Conservation (phyloP, 2,329 filamentous ascomycete genomes). For the Chrysosphaeria jannelii region DNA sequence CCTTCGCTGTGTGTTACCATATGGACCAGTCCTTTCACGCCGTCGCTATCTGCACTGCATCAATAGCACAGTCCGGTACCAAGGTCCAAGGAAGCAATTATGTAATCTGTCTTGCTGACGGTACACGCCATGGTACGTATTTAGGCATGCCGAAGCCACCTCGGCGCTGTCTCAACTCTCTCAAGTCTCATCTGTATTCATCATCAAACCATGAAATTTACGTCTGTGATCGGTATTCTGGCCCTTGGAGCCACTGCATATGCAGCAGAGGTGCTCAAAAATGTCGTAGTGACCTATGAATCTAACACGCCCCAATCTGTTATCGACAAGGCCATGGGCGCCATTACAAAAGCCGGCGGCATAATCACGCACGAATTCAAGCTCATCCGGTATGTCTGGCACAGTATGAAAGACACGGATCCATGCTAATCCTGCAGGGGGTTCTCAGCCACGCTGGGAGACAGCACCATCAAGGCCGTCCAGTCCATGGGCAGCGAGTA, state of each 20-base stretch:
- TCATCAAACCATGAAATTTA: constrained; percentile 31
- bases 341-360: constrained; percentile 38
- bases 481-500: constrained; percentile 27
- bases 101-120: no score
- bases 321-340: constrained; percentile 38
- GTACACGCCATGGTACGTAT: no score
- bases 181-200: no score
- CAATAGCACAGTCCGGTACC: no score
- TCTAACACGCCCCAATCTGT: constrained; percentile 34
- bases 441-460: constrained; percentile 45
- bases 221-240: constrained; percentile 18
- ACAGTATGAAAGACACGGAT: background rate
- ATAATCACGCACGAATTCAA: constrained; percentile 52
- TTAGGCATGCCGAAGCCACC: no score
- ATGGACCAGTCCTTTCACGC: no score
- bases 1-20: no score
- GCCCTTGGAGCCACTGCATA: no score
- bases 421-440: constrained; percentile 22
- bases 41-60: no score
- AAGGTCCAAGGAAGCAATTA: no score
- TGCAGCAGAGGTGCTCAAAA: no score
- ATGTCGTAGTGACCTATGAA: constrained; percentile 53
- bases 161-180: no score
- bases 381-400: constrained; percentile 29
- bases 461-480: constrained; percentile 35